Base-by-base conservation (phyloP, 1,284 basidiomycete genomes). In the Leccinum colubrinum region DNA sequence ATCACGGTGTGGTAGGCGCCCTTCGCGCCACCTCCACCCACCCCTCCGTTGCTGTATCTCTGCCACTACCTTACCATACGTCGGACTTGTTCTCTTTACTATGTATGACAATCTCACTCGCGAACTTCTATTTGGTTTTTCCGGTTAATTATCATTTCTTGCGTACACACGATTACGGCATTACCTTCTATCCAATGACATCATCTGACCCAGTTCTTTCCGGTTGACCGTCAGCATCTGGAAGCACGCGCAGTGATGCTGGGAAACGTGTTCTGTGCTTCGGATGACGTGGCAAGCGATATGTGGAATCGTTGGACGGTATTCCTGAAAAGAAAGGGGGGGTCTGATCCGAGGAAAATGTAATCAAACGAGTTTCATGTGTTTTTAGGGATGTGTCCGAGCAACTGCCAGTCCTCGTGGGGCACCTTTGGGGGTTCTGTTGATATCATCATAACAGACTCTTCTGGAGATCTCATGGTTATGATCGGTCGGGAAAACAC, bases 111-210 rank as follows among this genome's bases (percentile, higher is more conserved):
- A 27, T 30, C 15, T 59, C 56, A 12, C 12, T 35, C 53, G 61
- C 35, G 55, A 63, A 51, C 64, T 37, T 37, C 35, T 57, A 58
- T 62, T 48, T 61, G 9, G 17, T 46, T 46, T 46, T 46, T 20
- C 43, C 55, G 22, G 55, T 57, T 71, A 68, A 63, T 73, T 67
- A 63, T 65, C 60, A 60, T 62, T 62, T 64, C 59, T 62, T 69
- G 66, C 68, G 59, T 69, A 65, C 59, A 43, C 41, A 46, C 43
- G 59, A 41, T 61, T 15, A 37, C 33, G 56, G 57, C 64, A 61
- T 61, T 41, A 2, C 12, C 51, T 50, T 46, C 22, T 59, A 63
- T 57, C 54, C 52, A 51, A 59, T 56, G 59, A 50, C 41, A 59
- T 68, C 59, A 63, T 55, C 54, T 50, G 41, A 59, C 20, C n/a